Conservation (phyloP, 2,329 filamentous ascomycete species). For the Keithomyces neogunnii region DNA sequence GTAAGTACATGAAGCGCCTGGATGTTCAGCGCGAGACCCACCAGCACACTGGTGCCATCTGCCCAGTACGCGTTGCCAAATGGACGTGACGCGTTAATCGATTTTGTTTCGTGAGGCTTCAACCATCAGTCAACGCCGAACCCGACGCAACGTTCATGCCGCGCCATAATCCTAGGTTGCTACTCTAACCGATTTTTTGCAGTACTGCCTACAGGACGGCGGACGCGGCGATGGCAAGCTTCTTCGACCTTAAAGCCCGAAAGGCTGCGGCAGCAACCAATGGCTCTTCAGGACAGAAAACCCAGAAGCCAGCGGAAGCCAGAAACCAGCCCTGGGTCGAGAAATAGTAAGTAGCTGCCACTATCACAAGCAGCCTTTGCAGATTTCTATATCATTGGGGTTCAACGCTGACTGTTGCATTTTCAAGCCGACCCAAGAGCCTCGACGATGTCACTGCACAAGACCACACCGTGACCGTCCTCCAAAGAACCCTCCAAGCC, state of each 20-base stretch:
- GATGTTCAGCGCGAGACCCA: too few relatives aligned
- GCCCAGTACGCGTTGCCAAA: neutral
- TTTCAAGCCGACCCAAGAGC: constrained; percentile 74
- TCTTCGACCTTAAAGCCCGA: constrained; percentile 92
- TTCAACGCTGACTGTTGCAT: neutral
- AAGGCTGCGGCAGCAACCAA: constrained; percentile 66
- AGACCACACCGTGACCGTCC: constrained; percentile 90
- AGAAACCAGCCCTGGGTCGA: constrained; percentile 88
- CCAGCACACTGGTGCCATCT: neutral
- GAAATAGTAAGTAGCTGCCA: constrained; percentile 71
- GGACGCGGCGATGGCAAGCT: constrained; percentile 66
- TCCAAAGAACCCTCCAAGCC: constrained; percentile 87
- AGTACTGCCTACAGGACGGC: neutral
- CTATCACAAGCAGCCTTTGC: neutral
- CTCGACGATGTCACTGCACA: constrained; percentile 93
- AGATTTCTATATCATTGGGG: neutral
- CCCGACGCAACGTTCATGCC: too few relatives aligned
- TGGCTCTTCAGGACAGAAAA: constrained; percentile 54
- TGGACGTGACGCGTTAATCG: constrained; percentile 20
- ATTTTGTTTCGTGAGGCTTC: constrained; percentile 9
- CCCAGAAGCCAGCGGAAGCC: constrained; percentile 51
- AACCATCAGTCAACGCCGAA: neutral
- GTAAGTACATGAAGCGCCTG: too few relatives aligned
- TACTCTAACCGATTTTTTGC: neutral
- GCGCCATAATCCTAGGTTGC: too few relatives aligned